Evolutionary conservation across 2,329 filamentous ascomycete species (phyloP).

Genomic region (Lecanosticta acicola): DNA sequence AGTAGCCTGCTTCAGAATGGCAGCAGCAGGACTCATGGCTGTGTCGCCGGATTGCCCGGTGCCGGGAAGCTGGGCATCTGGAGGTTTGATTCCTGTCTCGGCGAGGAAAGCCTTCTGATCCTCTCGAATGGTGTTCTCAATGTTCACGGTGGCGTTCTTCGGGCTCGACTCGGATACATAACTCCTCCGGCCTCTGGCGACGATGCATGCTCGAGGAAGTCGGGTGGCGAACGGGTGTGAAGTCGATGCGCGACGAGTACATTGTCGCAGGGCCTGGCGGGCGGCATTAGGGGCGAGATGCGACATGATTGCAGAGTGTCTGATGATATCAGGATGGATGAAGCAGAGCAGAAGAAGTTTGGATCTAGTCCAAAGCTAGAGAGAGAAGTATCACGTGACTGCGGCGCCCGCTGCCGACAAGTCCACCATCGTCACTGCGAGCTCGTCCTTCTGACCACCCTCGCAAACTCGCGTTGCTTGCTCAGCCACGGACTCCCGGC

Average conservation of each 20-base stretch:
- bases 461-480: neutral
- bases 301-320: conserved; percentile 37
- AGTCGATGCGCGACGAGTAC: conserved; percentile 44
- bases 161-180: conserved; percentile 83
- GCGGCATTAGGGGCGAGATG: conserved; percentile 58
- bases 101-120: conserved; percentile 74
- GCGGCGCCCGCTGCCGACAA: no score
- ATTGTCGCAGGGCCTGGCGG: conserved; percentile 65
- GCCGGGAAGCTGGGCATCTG: conserved; percentile 55
- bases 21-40: conserved; percentile 65
- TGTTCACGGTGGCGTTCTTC: conserved; percentile 71
- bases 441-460: neutral
- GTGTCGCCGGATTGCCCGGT: conserved; percentile 56
- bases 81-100: conserved; percentile 50
- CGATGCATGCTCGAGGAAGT: conserved; percentile 38
- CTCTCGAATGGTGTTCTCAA: conserved; percentile 77
- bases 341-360: no score
- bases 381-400: no score
- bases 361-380: no score
- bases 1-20: conserved; percentile 84
- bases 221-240: conserved; percentile 39
- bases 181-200: conserved; percentile 38
- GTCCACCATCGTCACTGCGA: neutral
- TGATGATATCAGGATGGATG: no score
- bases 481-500: neutral